These are phyloP conservation scores for Pleoardoris graminearum DNA, from an alignment of 2,329 filamentous ascomycete genomes.

Conservation along the genomic window DNA sequence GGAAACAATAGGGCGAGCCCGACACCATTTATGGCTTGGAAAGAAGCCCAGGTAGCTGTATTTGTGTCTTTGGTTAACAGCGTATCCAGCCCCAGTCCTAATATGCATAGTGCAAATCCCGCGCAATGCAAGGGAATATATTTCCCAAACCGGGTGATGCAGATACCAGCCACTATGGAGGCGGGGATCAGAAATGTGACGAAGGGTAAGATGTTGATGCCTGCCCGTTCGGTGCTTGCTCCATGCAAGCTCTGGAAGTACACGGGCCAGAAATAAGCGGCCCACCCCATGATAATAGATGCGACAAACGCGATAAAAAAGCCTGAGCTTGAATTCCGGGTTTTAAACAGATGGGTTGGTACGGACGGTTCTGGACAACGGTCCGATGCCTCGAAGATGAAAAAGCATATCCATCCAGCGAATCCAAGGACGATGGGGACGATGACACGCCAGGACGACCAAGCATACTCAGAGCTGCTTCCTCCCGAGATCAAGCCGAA, in stretches of 20 bases:
- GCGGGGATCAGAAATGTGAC: slow-evolving; percentile 6
- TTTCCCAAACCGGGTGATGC: slow-evolving; percentile 26
- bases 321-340: slow-evolving; percentile 13
- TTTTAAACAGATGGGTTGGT: slow-evolving; percentile 16
- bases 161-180: slow-evolving; percentile 3
- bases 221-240: slow-evolving; percentile 8
- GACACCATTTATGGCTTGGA: slow-evolving; percentile 13
- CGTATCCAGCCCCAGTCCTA: not conserved
- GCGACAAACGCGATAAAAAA: slow-evolving; percentile 13
- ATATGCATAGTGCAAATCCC: not conserved
- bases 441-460: slow-evolving; percentile 48
- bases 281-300: slow-evolving; percentile 9
- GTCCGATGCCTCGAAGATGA: slow-evolving; percentile 42
- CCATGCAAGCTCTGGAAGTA: slow-evolving; percentile 22
- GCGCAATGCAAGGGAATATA: slow-evolving; percentile 21
- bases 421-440: slow-evolving; percentile 51
- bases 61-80: not conserved
- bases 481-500: slow-evolving; percentile 50
- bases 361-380: slow-evolving; percentile 13
- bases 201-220: slow-evolving; percentile 18
- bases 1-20: slow-evolving; percentile 13
- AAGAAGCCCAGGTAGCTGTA: slow-evolving; percentile 18
- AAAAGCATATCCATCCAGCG: slow-evolving; percentile 41
- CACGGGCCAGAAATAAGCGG: slow-evolving; percentile 18
- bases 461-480: slow-evolving; percentile 43